Evolutionary conservation across 192 early-diverging fungal genomes (phyloP), one percentile per base, ranked within the genome.

Genomic region (Coemansia sp.): DNA sequence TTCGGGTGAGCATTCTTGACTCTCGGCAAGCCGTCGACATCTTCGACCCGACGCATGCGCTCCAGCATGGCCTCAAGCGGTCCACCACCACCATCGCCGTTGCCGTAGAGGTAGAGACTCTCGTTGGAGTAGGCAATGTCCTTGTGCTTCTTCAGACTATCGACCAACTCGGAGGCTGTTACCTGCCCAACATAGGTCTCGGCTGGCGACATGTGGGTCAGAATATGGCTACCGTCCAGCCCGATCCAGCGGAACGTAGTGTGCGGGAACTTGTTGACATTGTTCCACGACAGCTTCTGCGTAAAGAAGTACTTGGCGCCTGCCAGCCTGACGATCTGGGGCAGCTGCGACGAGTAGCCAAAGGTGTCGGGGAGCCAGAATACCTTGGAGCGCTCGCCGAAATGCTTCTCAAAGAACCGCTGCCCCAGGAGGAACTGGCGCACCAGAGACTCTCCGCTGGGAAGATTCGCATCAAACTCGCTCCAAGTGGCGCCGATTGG

Each of bases 261-360:
- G 67, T 95, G 87, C 6, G 97, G 97, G 73, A 99, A 98, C 88
- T 93, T 93, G 84, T 99, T 99, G 73, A 99, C 94, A 73, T 94
- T 97, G 83, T 98, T 98, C 97, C 97, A 99, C 21, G 93, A 95
- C 42, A 99, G 81, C 74, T 99, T 99, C 74, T 98, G 97, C 3
- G 97, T 99, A 75, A 97, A 99, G 64, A 99, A 99, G 76, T 96
- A 99, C 74, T 94, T 78, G 58, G 93, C 79, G 43, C 85, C 94
- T 0, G 93, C 73, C 43, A 83, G 79, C 31, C 85, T 72, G 23
- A 95, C 83, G 37, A 99, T 94, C 84, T 99, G 97, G 9, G 97
- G 97, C 36, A 99, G 65, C 72, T 92, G 92, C 33, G 88, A 89
- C 62, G 93, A 91, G 74, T 95, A 95, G 33, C 95, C 95, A 80